Evolutionary conservation across 2,329 filamentous ascomycete genomes (phyloP), one percentile per base, ranked within the genome.

Genomic region (Alternaria postmessia): DNA sequence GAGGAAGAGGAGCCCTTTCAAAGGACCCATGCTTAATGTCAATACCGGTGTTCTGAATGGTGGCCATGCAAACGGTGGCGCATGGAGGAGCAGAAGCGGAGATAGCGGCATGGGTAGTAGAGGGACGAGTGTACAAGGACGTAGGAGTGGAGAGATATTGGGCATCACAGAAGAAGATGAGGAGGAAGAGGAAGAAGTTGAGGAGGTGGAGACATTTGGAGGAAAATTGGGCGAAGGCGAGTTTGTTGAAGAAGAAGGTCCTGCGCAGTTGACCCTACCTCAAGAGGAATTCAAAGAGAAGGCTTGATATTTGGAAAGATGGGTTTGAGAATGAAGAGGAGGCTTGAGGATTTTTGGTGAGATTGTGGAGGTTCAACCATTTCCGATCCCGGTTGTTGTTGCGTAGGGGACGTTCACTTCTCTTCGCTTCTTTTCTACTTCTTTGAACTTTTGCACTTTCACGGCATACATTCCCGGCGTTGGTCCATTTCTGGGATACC

Each of bases 1-100:
- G 75, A 82, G 92, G 59, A 96, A 94, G 80, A 86, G 91, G 59
- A 92, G 88, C 57, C 78, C 94, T 2, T 95, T 96, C 82, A 94
- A 94, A 75, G 92, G 92, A 0, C 92, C 92, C 0, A 88, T 88
- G 78, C 86, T 65, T 81, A 74, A 67, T 28, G 59, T 89, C 47
- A 83, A 82, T 54, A 80, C 72, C n/a, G 78, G 63, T 4, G 30
- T 14, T 38, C 4, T 43, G 9, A 36, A 26, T 20, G 38, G 38
- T 4, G 28, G 47, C 12, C 20, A 36, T 28, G 22, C 26, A 2
- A 38, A 18, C 11, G 41, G 42, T 32, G 36, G 51, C 14, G 57
- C 39, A 7, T 54, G 60, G 52, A 49, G 56, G 36, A 41, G 57
- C 28, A 42, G 60, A n/a, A 51, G 43, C n/a, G 43, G 48, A n/a